These are phyloP conservation scores for Cladobotryum protrusum DNA, from an alignment of 2,329 filamentous ascomycete species.

Conservation along the genomic window DNA sequence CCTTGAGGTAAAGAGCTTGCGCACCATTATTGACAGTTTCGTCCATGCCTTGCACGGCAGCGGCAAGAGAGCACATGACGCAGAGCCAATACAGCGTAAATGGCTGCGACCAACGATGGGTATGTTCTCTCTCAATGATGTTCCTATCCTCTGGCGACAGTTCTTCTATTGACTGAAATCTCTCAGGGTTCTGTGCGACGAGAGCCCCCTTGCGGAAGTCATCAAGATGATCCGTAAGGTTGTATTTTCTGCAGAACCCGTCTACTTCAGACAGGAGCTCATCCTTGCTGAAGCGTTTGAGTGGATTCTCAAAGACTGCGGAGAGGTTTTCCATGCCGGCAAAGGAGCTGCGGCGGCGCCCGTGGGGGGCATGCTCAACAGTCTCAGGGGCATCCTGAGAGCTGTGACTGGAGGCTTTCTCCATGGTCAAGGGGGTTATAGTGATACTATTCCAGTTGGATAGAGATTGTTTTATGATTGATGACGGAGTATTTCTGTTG, in stretches of 20 bases:
- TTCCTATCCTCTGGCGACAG: conserved; percentile 30
- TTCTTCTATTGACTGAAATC: conserved; percentile 22
- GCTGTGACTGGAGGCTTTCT: not conserved
- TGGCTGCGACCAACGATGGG: conserved; percentile 54
- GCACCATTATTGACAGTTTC: conserved; percentile 58
- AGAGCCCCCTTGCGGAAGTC: conserved; percentile 32
- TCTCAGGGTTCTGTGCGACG: conserved; percentile 26
- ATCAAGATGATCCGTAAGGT: conserved; percentile 42
- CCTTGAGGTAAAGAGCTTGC: conserved; percentile 51
- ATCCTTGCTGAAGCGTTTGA: conserved; percentile 10
- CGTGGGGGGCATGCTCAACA: conserved; percentile 4
- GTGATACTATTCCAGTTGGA: not conserved
- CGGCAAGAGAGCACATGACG: conserved; percentile 47
- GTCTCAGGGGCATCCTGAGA: conserved; percentile 9
- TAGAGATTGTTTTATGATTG: too few relatives aligned
- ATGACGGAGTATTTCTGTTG: too few relatives aligned
- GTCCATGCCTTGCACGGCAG: conserved; percentile 57
- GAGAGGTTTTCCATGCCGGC: conserved; percentile 11
- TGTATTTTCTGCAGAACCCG: conserved; percentile 21
- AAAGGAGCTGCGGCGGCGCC: conserved; percentile 9
- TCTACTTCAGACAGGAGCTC: conserved; percentile 11
- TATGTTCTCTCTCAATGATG: conserved; percentile 35
- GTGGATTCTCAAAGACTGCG: conserved; percentile 13
- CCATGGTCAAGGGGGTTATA: not conserved
- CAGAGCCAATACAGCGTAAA: conserved; percentile 40